Percentiles rank a stretch among this genome's conserved stretches.
Conservation (phyloP, 805 yeast genomes). For the Candida ortonii region DNA sequence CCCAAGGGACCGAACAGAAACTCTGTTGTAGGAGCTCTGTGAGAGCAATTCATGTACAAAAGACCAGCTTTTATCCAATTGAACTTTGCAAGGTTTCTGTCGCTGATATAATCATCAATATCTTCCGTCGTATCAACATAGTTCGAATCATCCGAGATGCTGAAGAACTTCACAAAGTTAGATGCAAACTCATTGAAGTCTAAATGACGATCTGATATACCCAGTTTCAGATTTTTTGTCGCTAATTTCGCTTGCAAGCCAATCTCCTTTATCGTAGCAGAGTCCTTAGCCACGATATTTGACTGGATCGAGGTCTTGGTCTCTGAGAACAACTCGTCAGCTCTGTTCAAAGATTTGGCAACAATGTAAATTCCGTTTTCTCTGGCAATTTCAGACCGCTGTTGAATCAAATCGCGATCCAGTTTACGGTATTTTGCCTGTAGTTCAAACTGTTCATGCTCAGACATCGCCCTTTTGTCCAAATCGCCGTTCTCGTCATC, state of each 20-base stretch:
- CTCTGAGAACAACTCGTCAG: conserved; percentile 45
- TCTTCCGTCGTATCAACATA: conserved; percentile 16
- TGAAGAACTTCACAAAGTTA: conserved; percentile 37
- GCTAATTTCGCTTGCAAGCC: conserved; percentile 64
- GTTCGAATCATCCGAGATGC: conserved; percentile 26
- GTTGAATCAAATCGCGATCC: conserved; percentile 26
- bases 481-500: not conserved
- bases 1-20: conserved; percentile 72
- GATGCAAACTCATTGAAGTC: conserved; percentile 45
- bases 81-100: conserved; percentile 33
- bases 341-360: conserved; percentile 40
- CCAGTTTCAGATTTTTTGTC: conserved; percentile 58
- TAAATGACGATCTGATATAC: conserved; percentile 50
- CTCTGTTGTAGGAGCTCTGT: conserved; percentile 49
- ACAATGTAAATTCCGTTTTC: conserved; percentile 57
- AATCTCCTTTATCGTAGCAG: conserved; percentile 58
- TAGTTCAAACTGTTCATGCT: conserved; percentile 25
- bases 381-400: conserved; percentile 50
- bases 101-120: conserved; percentile 20
- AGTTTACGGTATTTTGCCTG: conserved; percentile 27
- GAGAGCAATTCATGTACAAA: conserved; percentile 44
- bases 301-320: conserved; percentile 36
- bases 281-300: conserved; percentile 56
- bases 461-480: conserved; percentile 20
- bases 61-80: conserved; percentile 63